Base-by-base conservation (phyloP, 1,139 yeast genomes). In the Pichia sp. region DNA sequence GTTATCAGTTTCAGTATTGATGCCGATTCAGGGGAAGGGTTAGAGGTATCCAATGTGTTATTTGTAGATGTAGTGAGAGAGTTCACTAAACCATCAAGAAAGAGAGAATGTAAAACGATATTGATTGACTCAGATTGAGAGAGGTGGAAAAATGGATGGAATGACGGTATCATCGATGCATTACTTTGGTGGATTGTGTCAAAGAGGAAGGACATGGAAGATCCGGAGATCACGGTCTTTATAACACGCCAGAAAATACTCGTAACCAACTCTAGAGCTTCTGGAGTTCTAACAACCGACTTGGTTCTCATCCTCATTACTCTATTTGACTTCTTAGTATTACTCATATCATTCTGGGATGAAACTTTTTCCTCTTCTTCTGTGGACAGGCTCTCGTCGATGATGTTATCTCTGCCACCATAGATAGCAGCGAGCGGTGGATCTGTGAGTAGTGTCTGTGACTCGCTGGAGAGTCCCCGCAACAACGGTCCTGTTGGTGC, bases 371-470 rank as follows among this genome's bases (percentile, higher is more conserved):
- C 50, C 22, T 46, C 48, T 20, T 44, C 48, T 18, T 40, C 46
- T 23, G 44, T 45, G 10, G 10, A 25, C 3, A 25, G n/a, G n/a
- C n/a, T n/a, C n/a, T n/a, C n/a, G n/a, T n/a, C n/a, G 26, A 41
- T 40, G 11, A 43, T 39, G 13, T 40, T 47, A 17, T 37, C 39
- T 21, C 43, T 38, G 39, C 69, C 64, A 33, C 71, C 67, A 47
- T 67, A 73, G 33, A 72, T 66, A 6, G 71, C 63, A 49, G 67
- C 72, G 38, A 73, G 56, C 13, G 70, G 62, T 1, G 77, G 74
- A 35, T 65, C 64, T 22, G 75, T 70, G 39, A 72, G 59, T 44
- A 69, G 69, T 37, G 66, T 47, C n/a, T n/a, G n/a, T n/a, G n/a
- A n/a, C 8, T n/a, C n/a, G n/a, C n/a, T n/a, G n/a, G n/a, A n/a